phyloP scores from a whole-genome alignment of 495 filamentous ascomycete genomes.

The Penicillium pancosmium region DNA sequence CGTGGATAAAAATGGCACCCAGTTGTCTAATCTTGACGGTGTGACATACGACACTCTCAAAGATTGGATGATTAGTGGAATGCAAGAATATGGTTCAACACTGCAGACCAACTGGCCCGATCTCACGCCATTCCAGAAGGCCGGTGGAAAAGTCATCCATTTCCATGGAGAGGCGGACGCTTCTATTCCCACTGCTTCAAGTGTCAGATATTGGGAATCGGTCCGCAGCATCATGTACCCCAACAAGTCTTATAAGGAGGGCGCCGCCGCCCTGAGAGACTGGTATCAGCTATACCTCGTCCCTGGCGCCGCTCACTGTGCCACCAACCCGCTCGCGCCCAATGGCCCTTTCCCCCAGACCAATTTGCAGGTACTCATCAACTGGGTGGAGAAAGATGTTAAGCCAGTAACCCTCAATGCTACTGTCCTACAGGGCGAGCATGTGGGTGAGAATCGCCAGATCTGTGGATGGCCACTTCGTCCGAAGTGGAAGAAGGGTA shows the following conservation, averaged over 20 bases:
- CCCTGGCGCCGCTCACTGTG: conserved; percentile 55
- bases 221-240: conserved; percentile 55
- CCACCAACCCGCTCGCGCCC: conserved; percentile 38
- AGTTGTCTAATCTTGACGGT: conserved; percentile 39
- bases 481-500: conserved; percentile 41
- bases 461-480: conserved; percentile 52
- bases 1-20: conserved; percentile 34
- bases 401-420: conserved; percentile 41
- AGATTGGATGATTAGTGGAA: conserved; percentile 44
- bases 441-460: conserved; percentile 38
- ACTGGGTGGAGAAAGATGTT: conserved; percentile 54
- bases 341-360: conserved; percentile 49
- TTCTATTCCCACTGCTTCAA: conserved; percentile 49
- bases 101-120: conserved; percentile 48
- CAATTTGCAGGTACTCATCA: conserved; percentile 44
- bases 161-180: conserved; percentile 56
- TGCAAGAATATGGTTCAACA: conserved; percentile 18
- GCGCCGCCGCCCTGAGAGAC: conserved; percentile 41
- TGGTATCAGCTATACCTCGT: conserved; percentile 57
- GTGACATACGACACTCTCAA: conserved; percentile 52
- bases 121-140: conserved; percentile 41
- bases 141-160: conserved; percentile 55
- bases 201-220: conserved; percentile 51
- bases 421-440: conserved; percentile 31
- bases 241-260: conserved; percentile 34